A percentile compares a stretch with the other conserved stretches of the same genome.
These are phyloP conservation scores for Cladophialophora chaetospira DNA, from an alignment of 2,329 filamentous ascomycete genomes.

Conservation along the genomic window DNA sequence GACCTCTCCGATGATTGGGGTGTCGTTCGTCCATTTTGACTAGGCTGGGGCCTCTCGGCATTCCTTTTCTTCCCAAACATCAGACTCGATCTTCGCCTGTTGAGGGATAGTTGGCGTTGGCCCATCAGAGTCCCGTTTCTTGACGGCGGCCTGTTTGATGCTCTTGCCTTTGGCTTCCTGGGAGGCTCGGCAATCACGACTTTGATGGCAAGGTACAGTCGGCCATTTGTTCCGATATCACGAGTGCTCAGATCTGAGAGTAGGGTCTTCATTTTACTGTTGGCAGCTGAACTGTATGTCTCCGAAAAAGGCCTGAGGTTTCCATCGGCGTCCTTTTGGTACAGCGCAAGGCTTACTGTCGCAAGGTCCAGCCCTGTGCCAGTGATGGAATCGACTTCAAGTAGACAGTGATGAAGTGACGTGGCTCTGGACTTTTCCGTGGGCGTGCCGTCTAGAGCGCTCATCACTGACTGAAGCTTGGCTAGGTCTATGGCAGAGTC, in stretches of 20 bases:
- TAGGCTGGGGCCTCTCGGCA: slow-evolving; percentile 33
- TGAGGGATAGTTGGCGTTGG: slow-evolving; percentile 32
- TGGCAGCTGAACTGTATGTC: slow-evolving; percentile 68
- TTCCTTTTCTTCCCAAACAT: slow-evolving; percentile 40
- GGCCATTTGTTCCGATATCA: slow-evolving; percentile 64
- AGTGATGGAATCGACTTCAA: slow-evolving; percentile 81
- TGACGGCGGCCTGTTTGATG: slow-evolving; percentile 26
- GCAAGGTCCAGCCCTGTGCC: slow-evolving; percentile 75
- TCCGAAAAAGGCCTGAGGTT: slow-evolving; percentile 73
- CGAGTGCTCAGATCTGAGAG: slow-evolving; percentile 82
- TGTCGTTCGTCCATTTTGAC: slow-evolving; percentile 35
- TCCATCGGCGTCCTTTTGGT: slow-evolving; percentile 67
- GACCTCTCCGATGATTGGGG: slow-evolving; percentile 20
- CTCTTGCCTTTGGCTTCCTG: slow-evolving; percentile 30
- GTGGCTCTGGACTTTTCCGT: slow-evolving; percentile 66
- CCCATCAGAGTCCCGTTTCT: slow-evolving; percentile 32
- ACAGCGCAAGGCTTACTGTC: slow-evolving; percentile 76
- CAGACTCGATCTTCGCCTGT: slow-evolving; percentile 45
- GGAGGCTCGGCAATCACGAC: slow-evolving; percentile 64
- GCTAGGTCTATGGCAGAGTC: slow-evolving; percentile 92
- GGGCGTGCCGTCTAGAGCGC: slow-evolving; percentile 81
- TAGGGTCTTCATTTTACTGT: slow-evolving; percentile 74
- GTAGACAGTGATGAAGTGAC: slow-evolving; percentile 62
- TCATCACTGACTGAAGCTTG: slow-evolving; percentile 93
- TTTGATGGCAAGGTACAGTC: slow-evolving; percentile 81